These are phyloP conservation scores for Berberis vulgaris DNA, from an alignment of 164 flowering plant species.

Conservation along the genomic window DNA sequence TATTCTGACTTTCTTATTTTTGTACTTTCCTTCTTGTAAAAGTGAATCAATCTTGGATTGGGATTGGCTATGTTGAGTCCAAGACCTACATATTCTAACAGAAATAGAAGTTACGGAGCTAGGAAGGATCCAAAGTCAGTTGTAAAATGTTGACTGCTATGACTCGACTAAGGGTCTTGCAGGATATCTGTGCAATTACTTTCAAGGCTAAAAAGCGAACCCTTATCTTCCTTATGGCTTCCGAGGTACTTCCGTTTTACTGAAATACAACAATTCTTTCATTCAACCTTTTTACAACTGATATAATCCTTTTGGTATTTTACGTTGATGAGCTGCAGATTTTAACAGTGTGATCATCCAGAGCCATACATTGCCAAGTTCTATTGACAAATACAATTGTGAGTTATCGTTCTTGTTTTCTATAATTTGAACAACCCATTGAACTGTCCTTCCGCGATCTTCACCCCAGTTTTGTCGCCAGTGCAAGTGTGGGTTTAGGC, in stretches of 20 bases:
- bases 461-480: not conserved
- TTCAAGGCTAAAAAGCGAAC: conserved; percentile 9
- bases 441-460: not conserved
- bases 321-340: not conserved
- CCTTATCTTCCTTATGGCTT: conserved; percentile 9
- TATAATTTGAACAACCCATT: not conserved
- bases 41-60: too few species aligned
- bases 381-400: not conserved
- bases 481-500: not conserved
- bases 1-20: too few species aligned
- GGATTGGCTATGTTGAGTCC: too few species aligned
- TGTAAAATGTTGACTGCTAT: not conserved
- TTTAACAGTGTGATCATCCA: not conserved
- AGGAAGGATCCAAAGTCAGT: not conserved
- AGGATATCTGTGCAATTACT: conserved; percentile 8
- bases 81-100: too few species aligned
- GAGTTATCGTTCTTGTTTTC: not conserved
- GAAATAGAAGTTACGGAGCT: not conserved
- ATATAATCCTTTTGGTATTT: too few species aligned
- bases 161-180: not conserved
- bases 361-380: not conserved
- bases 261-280: too few species aligned
- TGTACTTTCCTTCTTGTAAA: too few species aligned
- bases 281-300: too few species aligned
- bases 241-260: conserved; percentile 2